Percentiles rank a stretch among this genome's conserved stretches.
phyloP scores from a whole-genome alignment of 768 basidiomycete species.

The Termitomyces sp. region DNA sequence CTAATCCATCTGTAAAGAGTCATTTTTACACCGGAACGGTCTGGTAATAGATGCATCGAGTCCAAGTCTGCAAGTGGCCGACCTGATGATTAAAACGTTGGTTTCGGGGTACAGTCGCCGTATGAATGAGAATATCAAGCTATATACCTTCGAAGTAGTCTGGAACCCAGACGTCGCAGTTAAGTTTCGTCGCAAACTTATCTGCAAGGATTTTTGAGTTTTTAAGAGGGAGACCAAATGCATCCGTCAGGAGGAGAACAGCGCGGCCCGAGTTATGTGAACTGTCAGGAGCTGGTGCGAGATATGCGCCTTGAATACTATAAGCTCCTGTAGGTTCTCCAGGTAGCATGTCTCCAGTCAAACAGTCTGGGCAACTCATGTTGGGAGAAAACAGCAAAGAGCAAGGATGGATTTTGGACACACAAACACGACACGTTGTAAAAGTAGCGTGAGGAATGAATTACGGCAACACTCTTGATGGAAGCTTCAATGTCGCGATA shows the following conservation, averaged over 20 bases:
- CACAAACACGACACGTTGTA: neutral
- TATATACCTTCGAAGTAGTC: constrained; percentile 51
- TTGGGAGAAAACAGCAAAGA: neutral
- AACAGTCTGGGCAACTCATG: constrained; percentile 34
- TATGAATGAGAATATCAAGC: neutral
- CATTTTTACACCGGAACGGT: constrained; percentile 29
- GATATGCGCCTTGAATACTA: constrained; percentile 37
- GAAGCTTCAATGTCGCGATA: no score
- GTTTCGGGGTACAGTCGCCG: neutral
- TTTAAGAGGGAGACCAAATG: constrained; percentile 48
- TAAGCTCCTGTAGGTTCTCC: constrained; percentile 42
- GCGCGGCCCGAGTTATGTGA: constrained; percentile 25
- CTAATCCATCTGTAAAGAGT: constrained; percentile 23
- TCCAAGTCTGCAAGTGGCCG: constrained; percentile 24
- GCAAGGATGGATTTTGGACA: neutral
- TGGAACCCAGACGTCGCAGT: constrained; percentile 61
- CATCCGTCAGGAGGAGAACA: constrained; percentile 52
- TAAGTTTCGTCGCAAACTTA: constrained; percentile 38
- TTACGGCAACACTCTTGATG: neutral
- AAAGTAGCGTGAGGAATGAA: neutral
- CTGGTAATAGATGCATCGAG: constrained; percentile 20
- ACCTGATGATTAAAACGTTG: constrained; percentile 16
- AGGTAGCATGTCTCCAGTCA: constrained; percentile 38
- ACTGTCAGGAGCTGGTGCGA: constrained; percentile 23
- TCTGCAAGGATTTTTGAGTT: constrained; percentile 60